Percentiles rank a stretch among this genome's conserved stretches.
These are phyloP conservation scores for Aspergillus funiculosus DNA, from an alignment of 495 filamentous ascomycete genomes.

Conservation along the genomic window DNA sequence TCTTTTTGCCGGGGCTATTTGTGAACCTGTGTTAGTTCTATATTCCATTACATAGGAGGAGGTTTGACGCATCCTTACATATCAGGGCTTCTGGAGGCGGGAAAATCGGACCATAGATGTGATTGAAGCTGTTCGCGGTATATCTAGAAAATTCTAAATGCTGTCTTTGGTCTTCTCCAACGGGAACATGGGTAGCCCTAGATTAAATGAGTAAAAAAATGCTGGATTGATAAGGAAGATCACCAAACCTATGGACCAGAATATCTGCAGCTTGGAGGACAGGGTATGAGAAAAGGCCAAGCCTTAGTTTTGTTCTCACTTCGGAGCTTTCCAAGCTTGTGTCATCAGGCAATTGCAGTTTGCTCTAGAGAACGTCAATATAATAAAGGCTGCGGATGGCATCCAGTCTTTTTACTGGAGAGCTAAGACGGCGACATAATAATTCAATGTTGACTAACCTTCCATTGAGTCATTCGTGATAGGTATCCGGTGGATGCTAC, in stretches of 20 bases:
- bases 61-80: constrained; percentile 58
- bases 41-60: background rate
- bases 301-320: constrained; percentile 57
- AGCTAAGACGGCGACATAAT: background rate
- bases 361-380: constrained; percentile 49
- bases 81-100: constrained; percentile 66
- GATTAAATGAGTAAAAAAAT: constrained; percentile 16
- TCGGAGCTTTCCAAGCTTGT: constrained; percentile 45
- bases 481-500: constrained; percentile 84
- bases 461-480: constrained; percentile 97
- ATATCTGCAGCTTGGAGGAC: constrained; percentile 95
- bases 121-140: constrained; percentile 78
- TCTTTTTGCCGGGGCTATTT: constrained; percentile 64
- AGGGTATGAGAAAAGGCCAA: constrained; percentile 95
- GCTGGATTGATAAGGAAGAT: constrained; percentile 5
- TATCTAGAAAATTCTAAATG: constrained; percentile 90
- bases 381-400: background rate
- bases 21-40: constrained; percentile 5
- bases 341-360: constrained; percentile 55
- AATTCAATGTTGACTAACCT: constrained; percentile 47
- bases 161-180: constrained; percentile 88
- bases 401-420: background rate
- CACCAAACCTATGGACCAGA: constrained; percentile 65
- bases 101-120: constrained; percentile 59
- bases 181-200: constrained; percentile 88